These are phyloP conservation scores for Graphilbum sp. DNA, from an alignment of 2,329 filamentous ascomycete genomes.

Conservation along the genomic window DNA sequence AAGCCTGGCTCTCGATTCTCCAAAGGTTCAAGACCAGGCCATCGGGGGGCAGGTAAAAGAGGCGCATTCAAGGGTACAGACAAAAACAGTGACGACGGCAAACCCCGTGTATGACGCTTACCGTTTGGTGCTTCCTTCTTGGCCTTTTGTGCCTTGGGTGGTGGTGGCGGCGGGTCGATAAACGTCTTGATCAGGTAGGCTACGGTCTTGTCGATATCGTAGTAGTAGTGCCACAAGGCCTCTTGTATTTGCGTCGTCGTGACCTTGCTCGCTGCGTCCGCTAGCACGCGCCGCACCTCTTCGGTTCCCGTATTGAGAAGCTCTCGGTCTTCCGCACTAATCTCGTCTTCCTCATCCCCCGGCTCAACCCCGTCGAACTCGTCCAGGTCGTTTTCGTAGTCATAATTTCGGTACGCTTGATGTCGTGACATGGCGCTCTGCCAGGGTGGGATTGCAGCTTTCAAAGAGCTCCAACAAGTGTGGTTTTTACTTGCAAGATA, in stretches of 20 bases:
- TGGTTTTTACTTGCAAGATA: not conserved
- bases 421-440: constrained; percentile 26
- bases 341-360: constrained; percentile 26
- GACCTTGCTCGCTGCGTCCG: constrained; percentile 37
- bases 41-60: too few relatives aligned
- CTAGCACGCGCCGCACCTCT: constrained; percentile 51
- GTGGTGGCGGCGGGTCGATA: constrained; percentile 22
- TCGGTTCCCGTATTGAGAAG: constrained; percentile 48
- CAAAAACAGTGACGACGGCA: not conserved
- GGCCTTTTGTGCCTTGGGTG: constrained; percentile 19
- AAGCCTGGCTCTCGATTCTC: too few relatives aligned
- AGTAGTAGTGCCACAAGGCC: constrained; percentile 89
- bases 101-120: not conserved
- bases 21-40: too few relatives aligned
- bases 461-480: not conserved
- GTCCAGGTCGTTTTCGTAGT: constrained; percentile 34
- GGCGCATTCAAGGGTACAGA: not conserved
- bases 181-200: constrained; percentile 58
- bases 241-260: constrained; percentile 61
- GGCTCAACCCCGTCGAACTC: constrained; percentile 32
- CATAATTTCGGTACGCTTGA: constrained; percentile 28
- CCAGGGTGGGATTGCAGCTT: not conserved
- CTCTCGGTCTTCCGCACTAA: constrained; percentile 29
- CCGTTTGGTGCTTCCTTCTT: constrained; percentile 6
- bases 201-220: constrained; percentile 74